Conservation (phyloP, 2,329 filamentous ascomycete species). For the Aureobasidium sp. region DNA sequence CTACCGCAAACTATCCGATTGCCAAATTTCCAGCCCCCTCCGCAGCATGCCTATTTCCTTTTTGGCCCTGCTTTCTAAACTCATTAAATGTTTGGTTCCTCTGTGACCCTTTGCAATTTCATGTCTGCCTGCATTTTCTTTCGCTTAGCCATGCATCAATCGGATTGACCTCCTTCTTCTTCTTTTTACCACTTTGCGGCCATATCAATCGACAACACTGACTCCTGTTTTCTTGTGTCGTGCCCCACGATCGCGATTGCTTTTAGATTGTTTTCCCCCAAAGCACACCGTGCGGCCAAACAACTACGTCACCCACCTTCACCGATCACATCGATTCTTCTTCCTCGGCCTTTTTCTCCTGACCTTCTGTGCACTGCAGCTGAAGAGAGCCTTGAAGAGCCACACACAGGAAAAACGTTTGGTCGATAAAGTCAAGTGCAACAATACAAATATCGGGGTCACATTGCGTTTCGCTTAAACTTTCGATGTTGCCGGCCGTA, state of each 20-base stretch:
- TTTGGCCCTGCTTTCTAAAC: background rate
- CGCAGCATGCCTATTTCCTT: background rate
- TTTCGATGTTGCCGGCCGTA: background rate
- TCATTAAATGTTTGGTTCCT: background rate
- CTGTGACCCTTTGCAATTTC: background rate
- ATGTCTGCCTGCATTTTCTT: background rate
- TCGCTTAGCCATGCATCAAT: background rate
- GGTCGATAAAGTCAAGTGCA: background rate
- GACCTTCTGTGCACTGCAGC: background rate
- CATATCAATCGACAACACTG: background rate
- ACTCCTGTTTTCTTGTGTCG: background rate
- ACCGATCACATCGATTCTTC: background rate
- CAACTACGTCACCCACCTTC: background rate
- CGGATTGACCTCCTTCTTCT: background rate
- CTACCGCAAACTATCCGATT: background rate
- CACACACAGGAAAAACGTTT: background rate
- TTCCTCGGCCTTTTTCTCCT: background rate
- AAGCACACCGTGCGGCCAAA: conserved; percentile 1
- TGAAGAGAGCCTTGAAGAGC: background rate
- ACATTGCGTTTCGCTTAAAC: background rate
- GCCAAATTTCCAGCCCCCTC: background rate
- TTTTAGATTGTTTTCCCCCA: conserved; percentile 6
- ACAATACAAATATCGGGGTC: background rate
- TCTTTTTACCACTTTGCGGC: background rate
- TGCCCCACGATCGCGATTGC: conserved; percentile 8